Evolutionary conservation across 179 eudicot species (phyloP), one percentile per base, ranked within the genome.

Genomic region (Spinacia oleracea): DNA sequence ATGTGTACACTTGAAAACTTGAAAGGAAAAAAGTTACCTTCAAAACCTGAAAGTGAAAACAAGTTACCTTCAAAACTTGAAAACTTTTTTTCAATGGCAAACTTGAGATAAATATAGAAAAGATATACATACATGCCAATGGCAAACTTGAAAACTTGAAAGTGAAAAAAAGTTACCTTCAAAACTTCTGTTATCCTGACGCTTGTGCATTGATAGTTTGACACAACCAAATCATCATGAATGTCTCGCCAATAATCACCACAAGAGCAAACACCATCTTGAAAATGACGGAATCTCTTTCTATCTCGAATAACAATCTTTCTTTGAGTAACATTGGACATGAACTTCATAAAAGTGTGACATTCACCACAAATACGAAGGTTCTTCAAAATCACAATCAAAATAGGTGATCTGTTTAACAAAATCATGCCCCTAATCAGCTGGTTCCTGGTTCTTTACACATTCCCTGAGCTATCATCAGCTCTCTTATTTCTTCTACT

Each of bases 301-400:
- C 87, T 71, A 55, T 86, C 87, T 77, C 86, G 84, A 75, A 87
- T 50, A 4, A 84, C 76, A 48, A 84, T 86, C 84, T 82, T 86
- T 38, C 87, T 73, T 73, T 73, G 48, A 12, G 84, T 81, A 63
- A 70, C 84, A 27, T 35, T 62, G 76, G 87, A 86, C 81, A 84
- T 67, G 73, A 84, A 84, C 75, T 84, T 82, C 85, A 87, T 74
- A 69, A 84, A 82, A 74, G 77, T 75, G 80, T 84, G 89, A 64
- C 89, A 82, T 40, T 87, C 89, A 50, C 89, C 84, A 56, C 87
- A 87, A 29, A 84, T 86, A 23, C 87, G 80, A 27, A 84, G 84
- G 70, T 84, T 86, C 77, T 84, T 86, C 84, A 82, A 77, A 5
- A 84, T n/a, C n/a, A n/a, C n/a, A 5, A 84, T 73, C 72, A 74